Evolutionary conservation across 139 green algal genomes (phyloP).

Genomic region (Volvox africanus): DNA sequence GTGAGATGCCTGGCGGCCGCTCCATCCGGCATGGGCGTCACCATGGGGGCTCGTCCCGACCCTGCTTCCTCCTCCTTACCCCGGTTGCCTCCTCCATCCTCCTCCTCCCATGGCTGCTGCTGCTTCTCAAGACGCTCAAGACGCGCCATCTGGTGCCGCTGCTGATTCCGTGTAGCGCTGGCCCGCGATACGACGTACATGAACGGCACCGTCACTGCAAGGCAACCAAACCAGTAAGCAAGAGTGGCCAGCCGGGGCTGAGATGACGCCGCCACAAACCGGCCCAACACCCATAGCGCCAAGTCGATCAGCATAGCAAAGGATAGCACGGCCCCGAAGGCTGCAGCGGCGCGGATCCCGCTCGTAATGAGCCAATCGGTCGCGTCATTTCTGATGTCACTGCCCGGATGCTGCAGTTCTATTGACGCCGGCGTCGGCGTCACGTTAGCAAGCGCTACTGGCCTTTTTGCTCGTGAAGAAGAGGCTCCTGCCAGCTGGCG

Average conservation of each 20-base stretch:
- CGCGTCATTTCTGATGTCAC: neutral
- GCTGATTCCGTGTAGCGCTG: constrained; percentile 12
- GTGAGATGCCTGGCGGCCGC: too few relatives aligned
- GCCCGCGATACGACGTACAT: constrained; percentile 57
- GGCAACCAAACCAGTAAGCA: constrained; percentile 69
- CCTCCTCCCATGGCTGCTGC: neutral
- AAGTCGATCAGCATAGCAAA: constrained; percentile 35
- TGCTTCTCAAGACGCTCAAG: neutral
- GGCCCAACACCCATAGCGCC: constrained; percentile 58
- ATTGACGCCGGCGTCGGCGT: too few relatives aligned
- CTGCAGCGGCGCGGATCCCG: neutral
- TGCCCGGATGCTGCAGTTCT: neutral
- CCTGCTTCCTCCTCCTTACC: constrained; percentile 7
- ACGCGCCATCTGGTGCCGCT: too few relatives aligned
- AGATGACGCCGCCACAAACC: constrained; percentile 53
- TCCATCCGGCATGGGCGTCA: too few relatives aligned
- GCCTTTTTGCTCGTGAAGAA: neutral
- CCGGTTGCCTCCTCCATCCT: neutral
- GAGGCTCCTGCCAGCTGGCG: too few relatives aligned
- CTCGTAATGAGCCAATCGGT: neutral
- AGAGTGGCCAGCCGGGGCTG: constrained; percentile 59
- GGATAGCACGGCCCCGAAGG: neutral
- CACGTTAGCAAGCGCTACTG: too few relatives aligned
- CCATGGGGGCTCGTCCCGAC: neutral
- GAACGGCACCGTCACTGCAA: constrained; percentile 64